A percentile compares a stretch with the other conserved stretches of the same genome.
Conservation (phyloP, 2,329 filamentous ascomycete genomes). For the Alternaria alternata region DNA sequence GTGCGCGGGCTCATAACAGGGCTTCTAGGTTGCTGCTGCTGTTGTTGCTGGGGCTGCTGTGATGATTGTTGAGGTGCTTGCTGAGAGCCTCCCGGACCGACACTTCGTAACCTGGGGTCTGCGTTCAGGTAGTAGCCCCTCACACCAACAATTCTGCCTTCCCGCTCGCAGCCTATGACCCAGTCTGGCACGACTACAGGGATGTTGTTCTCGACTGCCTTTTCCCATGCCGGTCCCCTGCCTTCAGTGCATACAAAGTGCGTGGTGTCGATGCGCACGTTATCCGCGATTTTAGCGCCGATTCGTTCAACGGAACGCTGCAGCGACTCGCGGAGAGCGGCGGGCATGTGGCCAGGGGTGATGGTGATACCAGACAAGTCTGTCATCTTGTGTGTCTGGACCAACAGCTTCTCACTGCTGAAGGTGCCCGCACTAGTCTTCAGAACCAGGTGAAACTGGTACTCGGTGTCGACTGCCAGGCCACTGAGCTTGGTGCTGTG, state of each 20-base stretch:
- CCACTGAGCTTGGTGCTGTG: conserved; percentile 97
- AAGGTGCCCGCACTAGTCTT: conserved; percentile 90
- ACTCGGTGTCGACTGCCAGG: conserved; percentile 94
- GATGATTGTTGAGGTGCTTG: conserved; percentile 32
- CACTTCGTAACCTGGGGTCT: conserved; percentile 68
- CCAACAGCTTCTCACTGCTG: conserved; percentile 80
- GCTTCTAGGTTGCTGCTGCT: conserved; percentile 36
- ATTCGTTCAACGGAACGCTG: conserved; percentile 82
- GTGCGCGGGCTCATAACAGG: conserved; percentile 56
- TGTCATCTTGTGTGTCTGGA: conserved; percentile 98
- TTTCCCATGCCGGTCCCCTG: conserved; percentile 89
- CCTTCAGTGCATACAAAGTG: conserved; percentile 98
- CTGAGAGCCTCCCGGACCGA: conserved; percentile 51
- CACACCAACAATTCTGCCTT: conserved; percentile 90
- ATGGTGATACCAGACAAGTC: conserved; percentile 95
- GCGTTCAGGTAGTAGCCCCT: conserved; percentile 96
- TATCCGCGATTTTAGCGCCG: conserved; percentile 89
- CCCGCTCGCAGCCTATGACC: conserved; percentile 95
- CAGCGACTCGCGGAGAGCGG: conserved; percentile 75
- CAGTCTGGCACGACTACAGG: conserved; percentile 96
- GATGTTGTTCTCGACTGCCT: conserved; percentile 96
- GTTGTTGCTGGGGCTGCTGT: conserved; percentile 27
- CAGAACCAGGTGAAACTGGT: conserved; percentile 91
- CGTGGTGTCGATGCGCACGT: conserved; percentile 94
- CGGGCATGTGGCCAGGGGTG: conserved; percentile 85